Conservation (phyloP, 177 flowering plant species). For the Tripterygium wilfordii region DNA sequence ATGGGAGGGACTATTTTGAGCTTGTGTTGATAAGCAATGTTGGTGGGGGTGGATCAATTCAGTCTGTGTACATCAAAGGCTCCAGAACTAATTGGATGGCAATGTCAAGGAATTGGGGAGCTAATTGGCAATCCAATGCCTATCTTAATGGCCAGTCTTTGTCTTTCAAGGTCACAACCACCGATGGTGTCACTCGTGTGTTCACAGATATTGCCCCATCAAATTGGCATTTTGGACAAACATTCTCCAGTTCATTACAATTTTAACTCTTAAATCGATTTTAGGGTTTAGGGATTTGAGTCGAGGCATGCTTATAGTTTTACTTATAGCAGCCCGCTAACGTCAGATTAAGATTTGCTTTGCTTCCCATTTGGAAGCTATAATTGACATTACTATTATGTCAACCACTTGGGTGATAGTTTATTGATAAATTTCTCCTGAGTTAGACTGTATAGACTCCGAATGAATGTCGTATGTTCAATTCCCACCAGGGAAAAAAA, state of each 20-base stretch:
- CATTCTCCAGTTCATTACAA: slow-evolving; percentile 45
- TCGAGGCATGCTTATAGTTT: slow-evolving; percentile 67
- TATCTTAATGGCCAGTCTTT: slow-evolving; percentile 72
- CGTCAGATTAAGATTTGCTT: too few relatives aligned
- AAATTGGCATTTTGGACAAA: slow-evolving; percentile 65
- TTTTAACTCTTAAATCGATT: too few relatives aligned
- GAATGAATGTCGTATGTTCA: too few relatives aligned
- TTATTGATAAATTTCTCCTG: too few relatives aligned
- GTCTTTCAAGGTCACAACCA: slow-evolving; percentile 70
- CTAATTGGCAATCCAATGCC: slow-evolving; percentile 80
- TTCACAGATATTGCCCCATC: slow-evolving; percentile 52
- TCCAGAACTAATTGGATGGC: slow-evolving; percentile 53
- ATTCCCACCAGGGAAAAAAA: too few relatives aligned
- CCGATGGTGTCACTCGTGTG: slow-evolving; percentile 52
- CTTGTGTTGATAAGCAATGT: slow-evolving; percentile 74
- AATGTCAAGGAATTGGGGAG: slow-evolving; percentile 97
- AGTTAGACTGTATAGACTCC: too few relatives aligned
- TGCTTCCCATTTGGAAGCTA: too few relatives aligned
- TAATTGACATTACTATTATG: too few relatives aligned
- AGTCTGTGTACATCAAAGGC: slow-evolving; percentile 64
- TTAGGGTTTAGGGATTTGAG: slow-evolving; percentile 26
- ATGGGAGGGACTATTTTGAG: slow-evolving; percentile 81
- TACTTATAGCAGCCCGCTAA: slow-evolving; percentile 69
- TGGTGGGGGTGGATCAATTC: slow-evolving; percentile 63
- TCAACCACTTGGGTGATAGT: too few relatives aligned